Conservation (phyloP, 306 rosid species). For the Acacia crassicarpa region DNA sequence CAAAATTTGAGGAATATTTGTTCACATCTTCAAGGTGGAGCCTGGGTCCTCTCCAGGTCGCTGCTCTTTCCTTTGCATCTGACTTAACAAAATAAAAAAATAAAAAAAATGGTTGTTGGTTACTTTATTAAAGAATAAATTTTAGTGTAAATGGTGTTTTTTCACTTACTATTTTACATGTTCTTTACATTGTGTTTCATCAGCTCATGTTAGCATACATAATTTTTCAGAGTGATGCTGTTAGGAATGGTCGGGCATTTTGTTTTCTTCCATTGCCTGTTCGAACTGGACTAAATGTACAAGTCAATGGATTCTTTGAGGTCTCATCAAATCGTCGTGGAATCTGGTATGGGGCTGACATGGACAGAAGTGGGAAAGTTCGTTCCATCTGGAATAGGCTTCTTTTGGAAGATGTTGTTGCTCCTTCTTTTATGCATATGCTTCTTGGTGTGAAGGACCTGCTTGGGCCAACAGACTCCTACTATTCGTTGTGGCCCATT, state of each 20-base stretch:
- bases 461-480: constrained; percentile 62
- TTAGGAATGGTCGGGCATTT: constrained; percentile 84
- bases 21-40: constrained; percentile 25
- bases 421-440: constrained; percentile 76
- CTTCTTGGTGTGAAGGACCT: constrained; percentile 65
- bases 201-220: constrained; percentile 41
- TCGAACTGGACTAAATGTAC: constrained; percentile 85
- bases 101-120: not conserved
- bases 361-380: constrained; percentile 96
- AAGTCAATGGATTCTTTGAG: constrained; percentile 97
- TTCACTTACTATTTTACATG: constrained; percentile 23
- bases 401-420: constrained; percentile 85
- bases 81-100: not conserved
- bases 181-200: constrained; percentile 21
- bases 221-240: constrained; percentile 64
- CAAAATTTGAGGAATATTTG: constrained; percentile 8
- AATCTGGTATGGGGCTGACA: constrained; percentile 98
- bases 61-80: constrained; percentile 1
- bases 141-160: constrained; percentile 22
- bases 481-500: constrained; percentile 86
- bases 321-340: constrained; percentile 98
- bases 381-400: constrained; percentile 95
- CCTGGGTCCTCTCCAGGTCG: constrained; percentile 13
- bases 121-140: constrained; percentile 18
- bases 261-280: constrained; percentile 98